Percentiles rank a stretch among this genome's conserved stretches.
These are phyloP conservation scores for Neckera pumila DNA, from an alignment of 225 moss, liverwort and hornwort genomes.

Conservation along the genomic window DNA sequence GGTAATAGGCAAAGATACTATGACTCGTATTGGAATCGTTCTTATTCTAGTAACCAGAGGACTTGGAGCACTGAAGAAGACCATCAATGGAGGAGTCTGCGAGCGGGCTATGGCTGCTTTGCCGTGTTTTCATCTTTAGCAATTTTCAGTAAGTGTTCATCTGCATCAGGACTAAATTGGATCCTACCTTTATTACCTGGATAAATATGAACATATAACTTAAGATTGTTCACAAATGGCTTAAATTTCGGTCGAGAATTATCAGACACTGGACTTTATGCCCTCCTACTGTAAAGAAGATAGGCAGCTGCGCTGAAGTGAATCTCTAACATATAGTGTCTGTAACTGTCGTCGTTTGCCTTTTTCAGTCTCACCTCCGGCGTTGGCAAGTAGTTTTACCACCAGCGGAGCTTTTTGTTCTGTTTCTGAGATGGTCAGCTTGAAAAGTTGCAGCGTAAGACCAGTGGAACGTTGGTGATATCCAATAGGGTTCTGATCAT, in stretches of 20 bases:
- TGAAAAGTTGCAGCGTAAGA: background rate
- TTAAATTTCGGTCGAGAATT: background rate
- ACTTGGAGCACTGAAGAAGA: constrained; percentile 31
- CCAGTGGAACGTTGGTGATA: background rate
- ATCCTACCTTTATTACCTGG: background rate
- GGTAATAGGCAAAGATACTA: background rate
- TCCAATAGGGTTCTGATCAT: background rate
- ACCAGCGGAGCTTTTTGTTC: background rate
- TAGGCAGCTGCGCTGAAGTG: background rate
- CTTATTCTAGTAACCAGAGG: constrained; percentile 32
- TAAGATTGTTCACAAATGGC: background rate
- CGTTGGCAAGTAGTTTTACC: background rate
- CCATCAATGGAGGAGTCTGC: background rate
- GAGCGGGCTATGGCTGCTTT: constrained; percentile 20
- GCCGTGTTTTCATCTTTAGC: constrained; percentile 11
- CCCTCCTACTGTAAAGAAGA: background rate
- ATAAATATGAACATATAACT: background rate
- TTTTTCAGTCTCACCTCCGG: constrained; percentile 1
- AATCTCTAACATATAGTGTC: background rate
- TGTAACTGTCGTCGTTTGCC: background rate
- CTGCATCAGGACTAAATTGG: background rate
- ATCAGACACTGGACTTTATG: background rate
- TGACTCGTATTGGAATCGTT: constrained; percentile 34
- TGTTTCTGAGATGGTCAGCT: background rate
- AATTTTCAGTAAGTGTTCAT: constrained; percentile 15